Evolutionary conservation across 2,329 filamentous ascomycete species (phyloP).

Genomic region (Arthrobotrys megalospora): DNA sequence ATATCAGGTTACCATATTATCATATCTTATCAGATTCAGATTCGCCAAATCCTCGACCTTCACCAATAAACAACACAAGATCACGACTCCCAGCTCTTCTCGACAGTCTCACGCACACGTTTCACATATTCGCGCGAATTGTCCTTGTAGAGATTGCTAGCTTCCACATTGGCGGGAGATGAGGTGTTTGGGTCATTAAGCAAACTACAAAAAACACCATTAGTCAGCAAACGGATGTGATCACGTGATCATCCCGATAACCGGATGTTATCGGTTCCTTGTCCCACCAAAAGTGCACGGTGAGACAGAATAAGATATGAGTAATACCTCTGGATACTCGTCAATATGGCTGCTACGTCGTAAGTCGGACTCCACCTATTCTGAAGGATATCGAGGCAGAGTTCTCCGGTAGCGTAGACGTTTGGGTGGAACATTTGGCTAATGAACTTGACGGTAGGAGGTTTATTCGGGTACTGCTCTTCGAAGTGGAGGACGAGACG

Average conservation of each 20-base stretch:
- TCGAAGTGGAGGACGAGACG: conserved; percentile 99
- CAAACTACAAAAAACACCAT: conserved; percentile 73
- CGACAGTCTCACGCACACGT: conserved; percentile 93
- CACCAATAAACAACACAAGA: neutral
- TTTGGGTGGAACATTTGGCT: conserved; percentile 99
- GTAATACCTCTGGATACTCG: conserved; percentile 93
- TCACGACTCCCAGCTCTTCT: conserved; percentile 92
- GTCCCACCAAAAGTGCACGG: neutral
- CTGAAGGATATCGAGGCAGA: conserved; percentile 96
- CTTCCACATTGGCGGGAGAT: conserved; percentile 96
- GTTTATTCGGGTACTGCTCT: conserved; percentile 98
- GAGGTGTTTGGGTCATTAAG: conserved; percentile 99
- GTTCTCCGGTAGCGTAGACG: conserved; percentile 95
- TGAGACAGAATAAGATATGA: neutral
- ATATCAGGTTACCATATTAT: conserved; percentile 1
- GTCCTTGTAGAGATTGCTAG: conserved; percentile 97
- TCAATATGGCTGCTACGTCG: conserved; percentile 95
- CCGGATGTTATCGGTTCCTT: conserved; percentile 13
- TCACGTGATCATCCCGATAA: conserved; percentile 47
- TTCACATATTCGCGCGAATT: conserved; percentile 97
- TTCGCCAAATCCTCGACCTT: conserved; percentile 4
- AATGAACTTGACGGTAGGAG: conserved; percentile 97
- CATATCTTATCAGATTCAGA: conserved; percentile 47
- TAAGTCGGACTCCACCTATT: conserved; percentile 99
- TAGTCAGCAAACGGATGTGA: conserved; percentile 22